These are phyloP conservation scores for Monascus ruber DNA, from an alignment of 2,329 filamentous ascomycete species.

Conservation along the genomic window DNA sequence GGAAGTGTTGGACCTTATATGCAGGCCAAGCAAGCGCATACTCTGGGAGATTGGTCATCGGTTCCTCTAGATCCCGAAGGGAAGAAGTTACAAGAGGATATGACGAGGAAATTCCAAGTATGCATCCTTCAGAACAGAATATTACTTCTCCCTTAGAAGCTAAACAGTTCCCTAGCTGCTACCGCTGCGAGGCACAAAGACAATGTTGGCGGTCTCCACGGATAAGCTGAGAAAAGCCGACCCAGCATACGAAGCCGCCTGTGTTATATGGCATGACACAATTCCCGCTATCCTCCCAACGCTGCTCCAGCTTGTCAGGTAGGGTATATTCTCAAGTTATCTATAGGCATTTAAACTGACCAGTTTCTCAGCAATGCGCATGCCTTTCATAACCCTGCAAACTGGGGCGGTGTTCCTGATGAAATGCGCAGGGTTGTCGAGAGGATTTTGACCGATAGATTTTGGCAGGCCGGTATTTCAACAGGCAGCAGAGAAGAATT, in stretches of 20 bases:
- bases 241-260: conserved; percentile 62
- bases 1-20: conserved; percentile 74
- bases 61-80: conserved; percentile 69
- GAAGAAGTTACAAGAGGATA: conserved; percentile 61
- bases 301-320: conserved; percentile 71
- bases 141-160: conserved; percentile 1
- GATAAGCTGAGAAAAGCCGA: conserved; percentile 73
- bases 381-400: conserved; percentile 74
- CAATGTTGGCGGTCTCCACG: conserved; percentile 81
- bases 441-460: conserved; percentile 80
- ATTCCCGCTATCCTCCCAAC: conserved; percentile 76
- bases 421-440: conserved; percentile 69
- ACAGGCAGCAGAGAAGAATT: conserved; percentile 94
- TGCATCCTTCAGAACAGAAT: conserved; percentile 5
- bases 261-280: conserved; percentile 70
- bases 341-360: conserved; percentile 4
- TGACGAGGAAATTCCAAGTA: conserved; percentile 64
- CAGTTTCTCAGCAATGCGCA: conserved; percentile 60
- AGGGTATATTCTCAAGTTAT: conserved; percentile 9
- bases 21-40: conserved; percentile 58
- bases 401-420: conserved; percentile 65
- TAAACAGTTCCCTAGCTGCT: conserved; percentile 42
- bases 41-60: conserved; percentile 71
- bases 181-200: conserved; percentile 78
- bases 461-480: conserved; percentile 97